These are phyloP conservation scores for Farysia itapuensis DNA, from an alignment of 1,284 basidiomycete genomes.

Conservation along the genomic window DNA sequence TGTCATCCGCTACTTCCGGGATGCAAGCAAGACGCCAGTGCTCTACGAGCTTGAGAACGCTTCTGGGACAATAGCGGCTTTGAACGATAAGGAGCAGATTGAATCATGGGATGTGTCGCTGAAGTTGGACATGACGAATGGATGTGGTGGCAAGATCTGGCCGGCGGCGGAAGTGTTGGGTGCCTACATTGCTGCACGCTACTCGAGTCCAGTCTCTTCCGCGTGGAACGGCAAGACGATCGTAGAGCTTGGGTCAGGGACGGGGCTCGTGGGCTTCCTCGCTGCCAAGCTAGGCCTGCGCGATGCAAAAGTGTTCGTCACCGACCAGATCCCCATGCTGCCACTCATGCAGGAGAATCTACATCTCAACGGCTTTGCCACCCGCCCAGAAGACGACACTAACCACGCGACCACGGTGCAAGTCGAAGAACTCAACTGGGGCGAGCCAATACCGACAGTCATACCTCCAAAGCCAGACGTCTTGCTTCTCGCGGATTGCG, in stretches of 20 bases:
- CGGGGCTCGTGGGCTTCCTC: conserved; percentile 83
- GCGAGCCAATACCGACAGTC: neutral
- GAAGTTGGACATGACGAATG: conserved; percentile 74
- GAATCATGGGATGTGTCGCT: conserved; percentile 61
- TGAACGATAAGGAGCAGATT: neutral
- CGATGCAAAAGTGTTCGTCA: conserved; percentile 69
- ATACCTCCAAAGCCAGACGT: conserved; percentile 65
- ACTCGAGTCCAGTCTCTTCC: conserved; percentile 7
- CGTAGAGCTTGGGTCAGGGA: conserved; percentile 81
- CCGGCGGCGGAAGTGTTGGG: conserved; percentile 79
- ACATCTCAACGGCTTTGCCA: conserved; percentile 20
- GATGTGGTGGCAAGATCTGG: conserved; percentile 90
- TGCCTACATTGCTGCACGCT: conserved; percentile 38
- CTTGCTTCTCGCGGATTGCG: conserved; percentile 69
- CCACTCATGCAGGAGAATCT: conserved; percentile 48
- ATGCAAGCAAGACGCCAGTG: conserved; percentile 13
- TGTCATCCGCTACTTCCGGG: conserved; percentile 38
- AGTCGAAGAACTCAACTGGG: conserved; percentile 41
- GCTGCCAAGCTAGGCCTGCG: conserved; percentile 70
- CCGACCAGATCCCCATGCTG: conserved; percentile 73
- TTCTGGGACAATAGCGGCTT: neutral
- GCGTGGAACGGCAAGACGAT: conserved; percentile 60
- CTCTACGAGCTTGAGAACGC: neutral
- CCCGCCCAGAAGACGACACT: too few species aligned
- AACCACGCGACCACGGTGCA: conserved; percentile 6